These are phyloP conservation scores for Fusarium xylarioides DNA, from an alignment of 2,329 filamentous ascomycete species.

Conservation along the genomic window DNA sequence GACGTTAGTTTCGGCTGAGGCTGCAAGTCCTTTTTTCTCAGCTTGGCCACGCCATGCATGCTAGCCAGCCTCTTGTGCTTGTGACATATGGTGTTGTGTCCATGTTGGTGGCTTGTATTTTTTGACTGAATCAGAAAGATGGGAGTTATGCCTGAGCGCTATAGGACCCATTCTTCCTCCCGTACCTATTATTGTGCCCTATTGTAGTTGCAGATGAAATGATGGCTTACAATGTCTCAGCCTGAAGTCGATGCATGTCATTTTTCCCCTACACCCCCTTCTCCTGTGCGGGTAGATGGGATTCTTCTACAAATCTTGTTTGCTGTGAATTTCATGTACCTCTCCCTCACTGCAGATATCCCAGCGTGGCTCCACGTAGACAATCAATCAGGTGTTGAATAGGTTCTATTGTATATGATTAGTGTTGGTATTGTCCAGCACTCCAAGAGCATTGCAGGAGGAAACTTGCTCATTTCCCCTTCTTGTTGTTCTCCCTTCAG, in stretches of 20 bases:
- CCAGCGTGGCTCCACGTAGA: constrained; percentile 5
- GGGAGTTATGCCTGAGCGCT: neutral
- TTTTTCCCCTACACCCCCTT: constrained; percentile 3
- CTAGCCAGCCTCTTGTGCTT: constrained; percentile 2
- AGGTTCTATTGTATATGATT: neutral
- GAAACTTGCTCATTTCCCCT: neutral
- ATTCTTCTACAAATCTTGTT: constrained; percentile 21
- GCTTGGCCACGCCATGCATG: constrained; percentile 6
- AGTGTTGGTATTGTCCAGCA: constrained; percentile 18
- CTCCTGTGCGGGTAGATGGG: constrained; percentile 15
- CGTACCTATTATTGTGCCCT: constrained; percentile 1
- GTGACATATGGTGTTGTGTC: neutral
- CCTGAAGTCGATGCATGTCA: constrained; percentile 30
- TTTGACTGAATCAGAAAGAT: neutral
- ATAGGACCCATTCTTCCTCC: constrained; percentile 8
- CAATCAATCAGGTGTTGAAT: constrained; percentile 29
- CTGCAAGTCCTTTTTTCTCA: neutral
- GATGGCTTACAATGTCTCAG: constrained; percentile 32
- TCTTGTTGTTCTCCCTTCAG: neutral
- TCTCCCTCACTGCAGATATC: constrained; percentile 1
- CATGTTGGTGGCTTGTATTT: constrained; percentile 10
- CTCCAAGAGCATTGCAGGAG: neutral
- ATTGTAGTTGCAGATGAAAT: constrained; percentile 31
- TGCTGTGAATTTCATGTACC: constrained; percentile 9
- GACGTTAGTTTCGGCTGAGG: constrained; percentile 9